These are phyloP conservation scores for Hyphodiscus sp. DNA, from an alignment of 2,329 filamentous ascomycete species.

Conservation along the genomic window DNA sequence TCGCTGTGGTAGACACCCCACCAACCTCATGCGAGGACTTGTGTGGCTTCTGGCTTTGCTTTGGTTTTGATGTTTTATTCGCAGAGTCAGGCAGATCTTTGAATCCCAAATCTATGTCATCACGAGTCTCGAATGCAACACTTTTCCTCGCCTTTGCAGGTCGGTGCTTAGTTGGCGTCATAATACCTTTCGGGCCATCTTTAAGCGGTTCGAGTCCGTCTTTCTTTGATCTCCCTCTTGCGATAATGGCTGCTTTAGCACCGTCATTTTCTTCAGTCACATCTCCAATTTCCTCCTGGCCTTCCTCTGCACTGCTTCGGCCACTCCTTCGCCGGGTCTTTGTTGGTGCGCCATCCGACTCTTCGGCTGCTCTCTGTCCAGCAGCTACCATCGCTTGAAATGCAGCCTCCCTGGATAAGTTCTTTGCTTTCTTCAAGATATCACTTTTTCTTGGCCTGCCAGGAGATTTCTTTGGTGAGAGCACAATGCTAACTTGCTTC, in stretches of 20 bases:
- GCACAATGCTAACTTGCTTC: background rate
- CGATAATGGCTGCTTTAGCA: too few species aligned
- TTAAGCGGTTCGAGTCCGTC: slow-evolving; percentile 11
- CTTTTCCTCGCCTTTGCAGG: slow-evolving; percentile 41
- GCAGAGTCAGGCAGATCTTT: slow-evolving; percentile 39
- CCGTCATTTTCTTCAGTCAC: background rate
- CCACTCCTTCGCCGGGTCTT: background rate
- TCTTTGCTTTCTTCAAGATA: slow-evolving; percentile 6
- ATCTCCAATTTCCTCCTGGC: background rate
- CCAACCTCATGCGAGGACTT: background rate
- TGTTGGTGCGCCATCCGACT: background rate
- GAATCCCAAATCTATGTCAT: slow-evolving; percentile 42
- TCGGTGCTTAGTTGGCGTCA: slow-evolving; percentile 44
- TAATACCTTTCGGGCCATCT: slow-evolving; percentile 43
- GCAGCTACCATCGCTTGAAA: background rate
- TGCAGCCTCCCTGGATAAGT: slow-evolving; percentile 6
- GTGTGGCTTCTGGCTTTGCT: background rate
- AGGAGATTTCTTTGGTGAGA: background rate
- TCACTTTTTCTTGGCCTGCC: slow-evolving; percentile 5
- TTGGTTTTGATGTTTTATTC: background rate
- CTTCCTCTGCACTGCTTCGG: background rate
- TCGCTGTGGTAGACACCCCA: background rate
- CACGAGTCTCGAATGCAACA: slow-evolving; percentile 44
- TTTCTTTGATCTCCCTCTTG: background rate
- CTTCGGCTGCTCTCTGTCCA: background rate